Conservation (phyloP, 2,329 filamentous ascomycete genomes). For the Samsoniella hepiali region DNA sequence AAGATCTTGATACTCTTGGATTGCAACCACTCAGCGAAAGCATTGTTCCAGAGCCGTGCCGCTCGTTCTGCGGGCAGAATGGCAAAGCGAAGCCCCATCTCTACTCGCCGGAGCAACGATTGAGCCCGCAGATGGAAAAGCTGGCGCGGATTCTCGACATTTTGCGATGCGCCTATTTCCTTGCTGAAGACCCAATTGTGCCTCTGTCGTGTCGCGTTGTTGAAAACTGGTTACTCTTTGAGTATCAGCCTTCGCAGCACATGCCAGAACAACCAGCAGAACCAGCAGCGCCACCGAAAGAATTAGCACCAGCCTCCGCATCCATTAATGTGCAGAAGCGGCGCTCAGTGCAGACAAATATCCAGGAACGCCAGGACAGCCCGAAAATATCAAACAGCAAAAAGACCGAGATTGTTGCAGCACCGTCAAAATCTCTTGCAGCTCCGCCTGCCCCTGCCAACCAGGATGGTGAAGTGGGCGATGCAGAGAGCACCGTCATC, state of each 20-base stretch:
- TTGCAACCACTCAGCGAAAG: conserved; percentile 41
- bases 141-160: conserved; percentile 48
- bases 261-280: background rate
- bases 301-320: background rate
- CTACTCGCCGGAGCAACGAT: conserved; percentile 30
- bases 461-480: conserved; percentile 26
- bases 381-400: background rate
- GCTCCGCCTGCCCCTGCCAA: conserved; percentile 17
- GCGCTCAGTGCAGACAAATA: background rate
- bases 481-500: conserved; percentile 40
- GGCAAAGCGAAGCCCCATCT: conserved; percentile 40
- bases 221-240: conserved; percentile 32
- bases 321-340: conserved; percentile 13
- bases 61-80: conserved; percentile 35
- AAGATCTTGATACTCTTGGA: conserved; percentile 48
- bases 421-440: background rate
- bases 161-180: conserved; percentile 46
- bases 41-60: conserved; percentile 38
- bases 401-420: background rate
- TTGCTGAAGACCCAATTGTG: conserved; percentile 40
- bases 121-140: conserved; percentile 35
- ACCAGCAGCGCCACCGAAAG: background rate
- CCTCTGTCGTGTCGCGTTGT: conserved; percentile 35
- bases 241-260: conserved; percentile 25
- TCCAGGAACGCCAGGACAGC: background rate